Evolutionary conservation across 2,329 filamentous ascomycete species (phyloP).

Genomic region (Chrysoporthe cubensis): DNA sequence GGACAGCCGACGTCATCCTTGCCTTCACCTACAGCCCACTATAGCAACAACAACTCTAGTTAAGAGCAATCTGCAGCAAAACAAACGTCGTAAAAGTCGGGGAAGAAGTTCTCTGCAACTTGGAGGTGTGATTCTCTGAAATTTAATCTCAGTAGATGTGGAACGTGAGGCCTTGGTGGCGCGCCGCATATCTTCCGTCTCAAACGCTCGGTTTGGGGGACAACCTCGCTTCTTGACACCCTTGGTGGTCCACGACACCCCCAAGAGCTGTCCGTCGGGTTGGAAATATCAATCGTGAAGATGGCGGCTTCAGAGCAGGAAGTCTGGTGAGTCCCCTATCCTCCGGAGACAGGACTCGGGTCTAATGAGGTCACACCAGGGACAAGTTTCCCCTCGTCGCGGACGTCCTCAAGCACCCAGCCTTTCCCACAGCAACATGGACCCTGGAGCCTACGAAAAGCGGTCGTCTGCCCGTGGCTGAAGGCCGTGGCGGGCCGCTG

Average conservation of each 20-base stretch:
- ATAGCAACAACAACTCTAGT: neutral
- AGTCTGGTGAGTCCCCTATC: slow-evolving; percentile 16
- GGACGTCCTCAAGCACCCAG: slow-evolving; percentile 66
- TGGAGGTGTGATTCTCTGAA: neutral
- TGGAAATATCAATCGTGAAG: neutral
- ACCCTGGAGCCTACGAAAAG: slow-evolving; percentile 66
- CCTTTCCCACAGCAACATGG: slow-evolving; percentile 71
- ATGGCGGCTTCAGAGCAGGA: slow-evolving; percentile 21
- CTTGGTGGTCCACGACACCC: neutral
- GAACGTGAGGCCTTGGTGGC: neutral
- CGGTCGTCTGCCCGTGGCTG: slow-evolving; percentile 68
- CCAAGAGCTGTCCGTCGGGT: neutral
- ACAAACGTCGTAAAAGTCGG: neutral
- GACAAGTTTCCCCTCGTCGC: slow-evolving; percentile 50
- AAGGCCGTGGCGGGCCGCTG: slow-evolving; percentile 73
- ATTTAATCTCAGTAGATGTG: neutral
- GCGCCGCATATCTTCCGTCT: neutral
- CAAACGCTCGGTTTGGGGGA: too few species aligned
- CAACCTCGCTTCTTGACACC: neutral
- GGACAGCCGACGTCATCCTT: slow-evolving; percentile 12
- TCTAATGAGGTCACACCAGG: slow-evolving; percentile 14
- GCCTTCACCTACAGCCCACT: neutral
- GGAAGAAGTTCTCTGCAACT: neutral
- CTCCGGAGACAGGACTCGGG: neutral
- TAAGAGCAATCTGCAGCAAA: neutral